Conservation (phyloP, 148 eudicot genomes). For the Chenopodium album region DNA sequence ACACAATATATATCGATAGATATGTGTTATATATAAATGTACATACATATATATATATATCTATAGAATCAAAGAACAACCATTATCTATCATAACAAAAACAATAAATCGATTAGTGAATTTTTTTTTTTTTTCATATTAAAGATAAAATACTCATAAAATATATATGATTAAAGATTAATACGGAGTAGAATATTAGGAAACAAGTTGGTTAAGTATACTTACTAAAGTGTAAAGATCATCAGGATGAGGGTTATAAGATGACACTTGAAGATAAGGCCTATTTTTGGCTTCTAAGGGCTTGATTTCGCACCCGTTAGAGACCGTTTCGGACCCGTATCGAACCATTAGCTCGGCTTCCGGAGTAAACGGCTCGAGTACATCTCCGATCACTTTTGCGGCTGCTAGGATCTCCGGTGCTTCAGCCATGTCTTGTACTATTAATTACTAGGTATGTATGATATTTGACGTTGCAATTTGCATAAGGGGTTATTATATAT, state of each 20-base stretch:
- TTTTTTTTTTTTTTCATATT: no score
- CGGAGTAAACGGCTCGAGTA: conserved; percentile 36
- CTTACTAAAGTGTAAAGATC: conserved; percentile 36
- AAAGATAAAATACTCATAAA: no score
- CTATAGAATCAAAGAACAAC: conserved; percentile 5
- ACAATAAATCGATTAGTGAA: not conserved
- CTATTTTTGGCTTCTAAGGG: conserved; percentile 27
- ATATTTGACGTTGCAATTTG: no score
- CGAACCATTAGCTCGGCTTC: conserved; percentile 20
- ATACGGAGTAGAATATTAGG: no score
- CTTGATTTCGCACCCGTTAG: conserved; percentile 34
- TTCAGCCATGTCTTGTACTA: not conserved
- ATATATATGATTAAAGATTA: no score
- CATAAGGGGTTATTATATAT: not conserved
- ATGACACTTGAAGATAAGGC: conserved; percentile 23
- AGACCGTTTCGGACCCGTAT: conserved; percentile 23
- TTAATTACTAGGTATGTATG: not conserved
- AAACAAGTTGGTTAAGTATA: not conserved
- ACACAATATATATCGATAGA: no score
- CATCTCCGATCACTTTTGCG: conserved; percentile 44
- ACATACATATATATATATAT: no score
- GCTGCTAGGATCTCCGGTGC: conserved; percentile 27
- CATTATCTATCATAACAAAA: conserved; percentile 31
- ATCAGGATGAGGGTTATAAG: not conserved
- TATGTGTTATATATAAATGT: no score